These are phyloP conservation scores for Fusarium ramigenum DNA, from an alignment of 2,329 filamentous ascomycete genomes.

Conservation along the genomic window DNA sequence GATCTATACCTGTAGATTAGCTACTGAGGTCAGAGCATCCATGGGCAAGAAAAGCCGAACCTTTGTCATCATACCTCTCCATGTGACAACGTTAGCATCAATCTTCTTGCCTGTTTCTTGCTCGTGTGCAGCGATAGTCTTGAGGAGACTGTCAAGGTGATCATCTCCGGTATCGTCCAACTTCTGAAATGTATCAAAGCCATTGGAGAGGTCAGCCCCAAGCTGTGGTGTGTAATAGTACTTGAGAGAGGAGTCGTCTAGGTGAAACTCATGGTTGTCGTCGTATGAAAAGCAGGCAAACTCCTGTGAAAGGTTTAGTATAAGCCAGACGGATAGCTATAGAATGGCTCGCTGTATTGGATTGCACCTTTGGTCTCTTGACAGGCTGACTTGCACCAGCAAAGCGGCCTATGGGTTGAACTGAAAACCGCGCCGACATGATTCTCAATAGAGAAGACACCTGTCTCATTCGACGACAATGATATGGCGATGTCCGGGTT, in stretches of 20 bases:
- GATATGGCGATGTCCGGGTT: neutral
- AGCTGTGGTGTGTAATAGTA: conserved; percentile 87
- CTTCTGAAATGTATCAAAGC: conserved; percentile 84
- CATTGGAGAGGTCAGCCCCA: conserved; percentile 77
- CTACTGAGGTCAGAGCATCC: neutral
- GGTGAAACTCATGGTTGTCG: conserved; percentile 77
- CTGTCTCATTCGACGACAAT: neutral
- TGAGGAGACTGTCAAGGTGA: conserved; percentile 85
- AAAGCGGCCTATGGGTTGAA: conserved; percentile 77
- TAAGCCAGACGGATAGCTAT: neutral
- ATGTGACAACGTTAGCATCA: conserved; percentile 85
- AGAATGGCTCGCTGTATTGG: neutral
- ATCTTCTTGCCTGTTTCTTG: conserved; percentile 71
- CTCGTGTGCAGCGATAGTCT: conserved; percentile 79
- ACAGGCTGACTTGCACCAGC: conserved; percentile 74
- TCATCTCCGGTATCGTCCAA: conserved; percentile 85
- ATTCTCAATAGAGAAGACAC: neutral
- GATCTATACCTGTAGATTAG: conserved; percentile 67
- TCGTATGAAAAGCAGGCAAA: conserved; percentile 95
- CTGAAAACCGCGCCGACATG: conserved; percentile 62
- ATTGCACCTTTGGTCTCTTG: conserved; percentile 74
- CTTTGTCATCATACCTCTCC: conserved; percentile 99
- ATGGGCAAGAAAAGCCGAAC: conserved; percentile 54
- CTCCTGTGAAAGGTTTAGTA: conserved; percentile 64
- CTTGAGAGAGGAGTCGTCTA: conserved; percentile 80